Percentiles rank a stretch among this genome's conserved stretches.
Conservation (phyloP, 208 protist genomes). For the Polymyxa betae region DNA sequence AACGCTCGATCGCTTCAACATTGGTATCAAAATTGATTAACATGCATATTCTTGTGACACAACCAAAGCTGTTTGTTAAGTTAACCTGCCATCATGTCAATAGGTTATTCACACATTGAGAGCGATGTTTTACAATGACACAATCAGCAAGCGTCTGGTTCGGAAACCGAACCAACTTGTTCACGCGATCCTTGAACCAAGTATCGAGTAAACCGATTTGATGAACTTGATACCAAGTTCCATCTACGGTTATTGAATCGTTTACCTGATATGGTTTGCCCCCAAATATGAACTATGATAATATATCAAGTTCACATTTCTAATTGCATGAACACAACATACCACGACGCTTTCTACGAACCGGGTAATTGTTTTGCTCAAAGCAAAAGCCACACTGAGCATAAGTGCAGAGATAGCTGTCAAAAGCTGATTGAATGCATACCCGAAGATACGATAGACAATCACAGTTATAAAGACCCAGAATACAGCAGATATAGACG, state of each 20-base stretch:
- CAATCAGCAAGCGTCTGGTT: constrained; percentile 5
- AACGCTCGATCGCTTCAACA: background rate
- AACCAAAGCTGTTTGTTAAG: constrained; percentile 1
- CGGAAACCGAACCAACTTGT: background rate
- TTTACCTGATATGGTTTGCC: constrained; percentile 50
- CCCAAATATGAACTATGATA: constrained; percentile 27
- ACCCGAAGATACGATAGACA: constrained; percentile 22
- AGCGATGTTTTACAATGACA: background rate
- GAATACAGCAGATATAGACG: background rate
- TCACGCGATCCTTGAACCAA: background rate
- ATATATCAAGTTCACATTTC: background rate
- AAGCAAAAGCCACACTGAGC: background rate
- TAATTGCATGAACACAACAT: background rate
- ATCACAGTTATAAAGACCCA: background rate
- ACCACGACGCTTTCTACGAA: constrained; percentile 26
- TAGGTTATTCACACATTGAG: background rate
- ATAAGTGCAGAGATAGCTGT: constrained; percentile 30
- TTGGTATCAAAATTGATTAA: background rate
- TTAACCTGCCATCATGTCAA: constrained; percentile 8
- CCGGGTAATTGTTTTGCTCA: constrained; percentile 4
- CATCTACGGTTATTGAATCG: constrained; percentile 16
- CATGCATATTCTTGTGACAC: background rate
- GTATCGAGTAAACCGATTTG: constrained; percentile 26
- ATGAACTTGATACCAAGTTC: constrained; percentile 40
- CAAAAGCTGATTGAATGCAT: background rate